These are phyloP conservation scores for Diaporthe sp. DNA, from an alignment of 2,329 filamentous ascomycete species.

Conservation along the genomic window DNA sequence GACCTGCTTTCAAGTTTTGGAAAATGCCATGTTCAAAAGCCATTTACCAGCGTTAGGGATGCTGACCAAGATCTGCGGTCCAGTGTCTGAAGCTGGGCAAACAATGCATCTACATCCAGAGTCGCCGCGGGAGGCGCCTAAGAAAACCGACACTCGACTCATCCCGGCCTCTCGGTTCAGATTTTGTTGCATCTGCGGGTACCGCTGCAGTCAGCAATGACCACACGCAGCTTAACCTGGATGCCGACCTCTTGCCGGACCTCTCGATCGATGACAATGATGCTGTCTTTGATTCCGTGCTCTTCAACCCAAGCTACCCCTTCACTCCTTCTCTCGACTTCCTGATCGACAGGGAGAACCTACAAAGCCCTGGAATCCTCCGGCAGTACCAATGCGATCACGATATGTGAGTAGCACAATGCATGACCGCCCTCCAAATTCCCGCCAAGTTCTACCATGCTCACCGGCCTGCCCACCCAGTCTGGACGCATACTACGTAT, in stretches of 20 bases:
- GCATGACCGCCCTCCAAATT: not conserved
- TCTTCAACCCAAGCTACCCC: not conserved
- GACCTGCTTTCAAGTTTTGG: fast-evolving
- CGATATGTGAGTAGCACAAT: not conserved
- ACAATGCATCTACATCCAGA: not conserved
- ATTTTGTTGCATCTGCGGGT: not conserved
- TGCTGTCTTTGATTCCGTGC: not conserved
- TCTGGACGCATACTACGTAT: not conserved
- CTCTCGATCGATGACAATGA: not conserved
- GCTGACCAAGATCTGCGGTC: not conserved
- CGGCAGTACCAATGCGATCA: not conserved
- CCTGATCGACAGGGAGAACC: not conserved
- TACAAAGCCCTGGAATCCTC: not conserved
- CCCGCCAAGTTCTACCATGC: not conserved
- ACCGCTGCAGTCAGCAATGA: not conserved
- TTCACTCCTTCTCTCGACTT: not conserved
- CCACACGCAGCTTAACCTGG: not conserved
- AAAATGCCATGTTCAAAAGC: not conserved
- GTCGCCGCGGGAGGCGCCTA: not conserved
- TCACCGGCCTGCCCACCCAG: not conserved
- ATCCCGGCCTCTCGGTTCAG: not conserved
- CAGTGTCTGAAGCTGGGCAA: not conserved
- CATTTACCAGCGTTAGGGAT: not conserved
- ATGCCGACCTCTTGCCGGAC: not conserved
- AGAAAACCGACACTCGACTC: not conserved